Conservation (phyloP, 208 protist species). For the Herpetomonas tarakana region DNA sequence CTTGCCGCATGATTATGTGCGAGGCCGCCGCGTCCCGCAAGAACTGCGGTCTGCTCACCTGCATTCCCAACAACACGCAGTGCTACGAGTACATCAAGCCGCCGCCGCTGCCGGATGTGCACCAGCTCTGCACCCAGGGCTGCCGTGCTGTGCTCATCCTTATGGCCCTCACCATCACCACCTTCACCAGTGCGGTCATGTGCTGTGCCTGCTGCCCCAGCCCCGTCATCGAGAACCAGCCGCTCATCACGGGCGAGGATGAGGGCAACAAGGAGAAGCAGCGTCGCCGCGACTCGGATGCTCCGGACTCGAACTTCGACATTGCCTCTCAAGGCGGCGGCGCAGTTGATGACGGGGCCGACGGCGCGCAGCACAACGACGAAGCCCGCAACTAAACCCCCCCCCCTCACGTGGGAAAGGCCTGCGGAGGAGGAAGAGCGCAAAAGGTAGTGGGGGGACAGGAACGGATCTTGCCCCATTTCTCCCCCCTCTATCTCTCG, state of each 20-base stretch:
- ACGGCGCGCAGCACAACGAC: too few species aligned
- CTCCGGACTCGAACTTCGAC: constrained; percentile 1
- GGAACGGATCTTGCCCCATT: too few species aligned
- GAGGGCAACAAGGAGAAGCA: constrained; percentile 12
- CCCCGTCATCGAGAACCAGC: constrained; percentile 24
- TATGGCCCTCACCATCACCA: constrained; percentile 54
- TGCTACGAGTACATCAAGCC: constrained; percentile 58
- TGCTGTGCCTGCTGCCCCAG: constrained; percentile 53
- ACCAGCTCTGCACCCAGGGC: constrained; percentile 55
- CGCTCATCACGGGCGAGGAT: constrained; percentile 26
- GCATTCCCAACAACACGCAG: constrained; percentile 58
- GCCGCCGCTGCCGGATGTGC: constrained; percentile 35
- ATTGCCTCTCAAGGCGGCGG: neutral
- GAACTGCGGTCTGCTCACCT: constrained; percentile 61
- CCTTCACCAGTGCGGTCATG: constrained; percentile 19
- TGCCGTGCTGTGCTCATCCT: constrained; percentile 48
- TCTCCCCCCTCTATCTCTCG: too few species aligned
- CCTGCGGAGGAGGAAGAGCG: too few species aligned
- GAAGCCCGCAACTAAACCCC: too few species aligned
- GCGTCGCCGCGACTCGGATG: constrained; percentile 1
- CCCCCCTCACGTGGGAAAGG: too few species aligned
- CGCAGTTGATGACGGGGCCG: too few species aligned
- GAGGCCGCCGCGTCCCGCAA: constrained; percentile 32
- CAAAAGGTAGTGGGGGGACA: too few species aligned
- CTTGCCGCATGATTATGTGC: constrained; percentile 37